Evolutionary conservation across 305 asterid species (phyloP).

Genomic region (Lippia alba): DNA sequence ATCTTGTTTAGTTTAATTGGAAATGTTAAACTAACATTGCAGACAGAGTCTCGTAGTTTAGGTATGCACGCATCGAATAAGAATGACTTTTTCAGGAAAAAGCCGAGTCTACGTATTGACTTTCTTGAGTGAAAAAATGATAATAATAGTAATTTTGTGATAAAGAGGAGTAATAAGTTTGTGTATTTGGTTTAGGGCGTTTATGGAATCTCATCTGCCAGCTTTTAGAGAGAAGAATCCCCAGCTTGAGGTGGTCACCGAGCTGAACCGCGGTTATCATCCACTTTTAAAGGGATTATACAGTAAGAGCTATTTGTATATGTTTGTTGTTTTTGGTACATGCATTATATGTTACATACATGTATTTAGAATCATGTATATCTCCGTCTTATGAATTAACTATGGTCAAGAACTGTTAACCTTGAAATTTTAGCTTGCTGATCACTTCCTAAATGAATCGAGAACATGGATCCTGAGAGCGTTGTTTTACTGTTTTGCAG

Average conservation of each 20-base stretch:
- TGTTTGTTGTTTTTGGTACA: not conserved
- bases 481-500: not conserved
- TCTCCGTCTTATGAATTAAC: not conserved
- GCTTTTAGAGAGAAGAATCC: constrained; percentile 71
- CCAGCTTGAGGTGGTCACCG: constrained; percentile 84
- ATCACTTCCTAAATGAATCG: not conserved
- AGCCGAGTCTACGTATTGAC: not conserved
- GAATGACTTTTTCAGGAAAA: not conserved
- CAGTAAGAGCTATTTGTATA: constrained; percentile 48
- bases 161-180: constrained; percentile 16
- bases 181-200: constrained; percentile 57
- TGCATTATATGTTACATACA: too few species aligned
- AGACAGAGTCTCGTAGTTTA: not conserved
- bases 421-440: too few species aligned
- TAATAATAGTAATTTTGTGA: not conserved
- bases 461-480: not conserved
- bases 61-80: not conserved
- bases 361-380: not conserved
- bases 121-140: not conserved
- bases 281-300: constrained; percentile 85
- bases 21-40: too few species aligned
- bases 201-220: constrained; percentile 77
- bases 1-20: not conserved
- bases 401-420: not conserved
- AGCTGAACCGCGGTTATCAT: constrained; percentile 87